A percentile compares a stretch with the other conserved stretches of the same genome.
phyloP scores from a whole-genome alignment of 2,329 filamentous ascomycete genomes.

The Cercospora citrullina region DNA sequence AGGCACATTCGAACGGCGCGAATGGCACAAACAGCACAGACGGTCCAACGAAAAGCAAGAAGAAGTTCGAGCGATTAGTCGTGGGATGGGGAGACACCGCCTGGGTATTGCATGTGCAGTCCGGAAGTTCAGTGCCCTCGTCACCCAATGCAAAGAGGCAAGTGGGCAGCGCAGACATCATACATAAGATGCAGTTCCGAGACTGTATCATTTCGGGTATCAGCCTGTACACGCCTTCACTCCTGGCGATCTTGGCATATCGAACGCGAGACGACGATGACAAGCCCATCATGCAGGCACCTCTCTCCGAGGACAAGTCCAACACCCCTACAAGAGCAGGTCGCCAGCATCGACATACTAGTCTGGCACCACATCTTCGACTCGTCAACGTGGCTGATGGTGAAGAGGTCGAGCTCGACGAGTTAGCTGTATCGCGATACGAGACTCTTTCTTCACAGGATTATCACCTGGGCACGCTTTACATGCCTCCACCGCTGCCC shows the following conservation, averaged over 20 bases:
- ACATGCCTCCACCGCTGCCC: slow-evolving; percentile 66
- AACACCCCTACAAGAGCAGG: slow-evolving; percentile 63
- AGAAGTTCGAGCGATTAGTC: slow-evolving; percentile 69
- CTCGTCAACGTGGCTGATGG: slow-evolving; percentile 85
- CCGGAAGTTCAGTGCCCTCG: slow-evolving; percentile 62
- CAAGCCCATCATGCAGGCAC: slow-evolving; percentile 47
- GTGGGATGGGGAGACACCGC: slow-evolving; percentile 96
- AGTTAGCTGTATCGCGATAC: slow-evolving; percentile 79
- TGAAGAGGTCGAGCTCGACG: slow-evolving; percentile 82
- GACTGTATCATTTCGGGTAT: slow-evolving; percentile 98
- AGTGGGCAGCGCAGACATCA: slow-evolving; percentile 81
- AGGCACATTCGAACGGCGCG: slow-evolving; percentile 32
- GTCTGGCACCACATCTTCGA: slow-evolving; percentile 81
- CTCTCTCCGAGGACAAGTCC: slow-evolving; percentile 32
- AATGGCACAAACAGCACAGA: slow-evolving; percentile 31
- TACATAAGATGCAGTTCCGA: slow-evolving; percentile 83
- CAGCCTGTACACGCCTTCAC: slow-evolving; percentile 89
- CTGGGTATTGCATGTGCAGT: slow-evolving; percentile 89
- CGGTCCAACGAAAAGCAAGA: slow-evolving; percentile 30
- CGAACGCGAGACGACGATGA: slow-evolving; percentile 72
- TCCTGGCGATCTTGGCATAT: slow-evolving; percentile 90
- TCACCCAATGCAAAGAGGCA: slow-evolving; percentile 69
- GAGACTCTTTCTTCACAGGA: slow-evolving; percentile 84
- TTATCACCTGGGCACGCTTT: slow-evolving; percentile 84
- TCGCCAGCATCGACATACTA: slow-evolving; percentile 71